These are phyloP conservation scores for Gossypium herbaceum DNA, from an alignment of 345 rosid species.

Conservation along the genomic window DNA sequence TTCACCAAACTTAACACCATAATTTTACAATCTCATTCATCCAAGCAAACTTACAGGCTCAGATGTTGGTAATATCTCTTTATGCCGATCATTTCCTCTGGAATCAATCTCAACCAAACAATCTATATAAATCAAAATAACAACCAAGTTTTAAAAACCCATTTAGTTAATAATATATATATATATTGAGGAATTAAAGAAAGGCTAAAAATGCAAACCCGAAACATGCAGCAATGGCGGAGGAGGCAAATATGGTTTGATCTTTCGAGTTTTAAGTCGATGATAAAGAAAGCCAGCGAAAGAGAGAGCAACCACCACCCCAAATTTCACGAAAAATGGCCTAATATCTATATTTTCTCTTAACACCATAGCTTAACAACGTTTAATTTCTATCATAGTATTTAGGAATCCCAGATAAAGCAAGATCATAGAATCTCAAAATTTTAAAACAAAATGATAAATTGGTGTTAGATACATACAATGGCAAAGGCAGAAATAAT, in stretches of 20 bases:
- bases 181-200: background rate
- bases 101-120: conserved; percentile 17
- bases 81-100: conserved; percentile 9
- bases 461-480: background rate
- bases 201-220: conserved; percentile 27
- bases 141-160: background rate
- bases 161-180: background rate
- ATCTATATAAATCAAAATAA: conserved; percentile 29
- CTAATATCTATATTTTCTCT: conserved; percentile 50
- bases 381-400: background rate
- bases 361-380: conserved; percentile 15
- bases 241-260: conserved; percentile 36
- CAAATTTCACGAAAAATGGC: conserved; percentile 52
- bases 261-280: conserved; percentile 38
- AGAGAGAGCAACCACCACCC: conserved; percentile 67
- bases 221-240: conserved; percentile 19
- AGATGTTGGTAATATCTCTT: conserved; percentile 21
- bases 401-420: background rate
- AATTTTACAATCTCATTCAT: background rate
- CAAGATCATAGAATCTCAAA: conserved; percentile 17
- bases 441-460: background rate
- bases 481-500: background rate
- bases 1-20: background rate
- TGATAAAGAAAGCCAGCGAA: conserved; percentile 67
- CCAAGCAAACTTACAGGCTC: conserved; percentile 29